Conservation (phyloP, 371 early-diverging fungal genomes). For the Rhizopus stolonifer region DNA sequence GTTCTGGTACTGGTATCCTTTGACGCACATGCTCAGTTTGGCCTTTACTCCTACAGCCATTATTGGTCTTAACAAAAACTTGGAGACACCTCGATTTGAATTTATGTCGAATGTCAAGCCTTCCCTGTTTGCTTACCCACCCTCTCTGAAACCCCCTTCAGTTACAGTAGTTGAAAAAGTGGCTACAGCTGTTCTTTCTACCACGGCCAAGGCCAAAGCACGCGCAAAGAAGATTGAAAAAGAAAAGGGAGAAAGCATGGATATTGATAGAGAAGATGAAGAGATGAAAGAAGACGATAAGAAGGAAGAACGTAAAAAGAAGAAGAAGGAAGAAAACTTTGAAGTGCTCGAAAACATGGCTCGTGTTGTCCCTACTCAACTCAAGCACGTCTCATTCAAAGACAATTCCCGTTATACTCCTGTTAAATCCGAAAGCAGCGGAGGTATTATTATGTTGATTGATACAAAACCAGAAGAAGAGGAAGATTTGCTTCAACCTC, state of each 20-base stretch:
- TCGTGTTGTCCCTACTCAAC: conserved; percentile 87
- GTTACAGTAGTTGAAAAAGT: conserved; percentile 64
- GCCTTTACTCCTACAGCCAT: conserved; percentile 94
- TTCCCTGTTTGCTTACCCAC: conserved; percentile 92
- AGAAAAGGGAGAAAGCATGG: conserved; percentile 61
- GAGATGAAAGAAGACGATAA: conserved; percentile 42
- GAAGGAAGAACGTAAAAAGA: conserved; percentile 45
- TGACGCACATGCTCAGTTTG: conserved; percentile 92
- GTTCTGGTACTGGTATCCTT: conserved; percentile 99
- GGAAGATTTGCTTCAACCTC: conserved; percentile 61
- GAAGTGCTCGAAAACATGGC: conserved; percentile 84
- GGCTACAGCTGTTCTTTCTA: conserved; percentile 93
- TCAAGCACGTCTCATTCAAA: conserved; percentile 81
- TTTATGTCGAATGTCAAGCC: conserved; percentile 84
- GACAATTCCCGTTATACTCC: conserved; percentile 85
- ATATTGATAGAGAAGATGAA: conserved; percentile 54
- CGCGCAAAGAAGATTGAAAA: conserved; percentile 84
- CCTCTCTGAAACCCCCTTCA: conserved; percentile 70
- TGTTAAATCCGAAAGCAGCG: conserved; percentile 74
- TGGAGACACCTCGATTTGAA: conserved; percentile 86
- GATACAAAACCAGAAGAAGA: conserved; percentile 63
- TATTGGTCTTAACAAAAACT: conserved; percentile 89
- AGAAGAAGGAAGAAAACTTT: conserved; percentile 70
- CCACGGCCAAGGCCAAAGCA: conserved; percentile 91
- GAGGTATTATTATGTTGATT: conserved; percentile 77